Conservation (phyloP, 257 asterid species). For the Solanum acaule region DNA sequence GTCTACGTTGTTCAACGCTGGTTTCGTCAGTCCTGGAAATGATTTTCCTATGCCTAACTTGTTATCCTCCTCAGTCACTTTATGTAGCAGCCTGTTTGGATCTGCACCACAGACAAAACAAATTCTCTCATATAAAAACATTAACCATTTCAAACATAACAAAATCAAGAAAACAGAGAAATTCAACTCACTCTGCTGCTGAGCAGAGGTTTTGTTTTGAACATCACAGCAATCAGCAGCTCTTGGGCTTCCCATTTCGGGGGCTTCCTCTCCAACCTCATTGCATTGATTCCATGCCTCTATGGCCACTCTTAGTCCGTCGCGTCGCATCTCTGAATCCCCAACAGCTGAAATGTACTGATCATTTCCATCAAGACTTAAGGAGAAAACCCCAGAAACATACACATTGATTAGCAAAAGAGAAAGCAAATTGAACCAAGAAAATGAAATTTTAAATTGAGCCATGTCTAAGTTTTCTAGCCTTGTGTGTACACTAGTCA, state of each 20-base stretch:
- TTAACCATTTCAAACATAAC: neutral
- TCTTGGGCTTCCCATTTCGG: constrained; percentile 81
- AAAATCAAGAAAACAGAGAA: neutral
- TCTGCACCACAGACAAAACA: constrained; percentile 37
- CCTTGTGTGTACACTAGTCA: neutral
- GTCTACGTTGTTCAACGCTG: constrained; percentile 29
- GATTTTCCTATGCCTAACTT: constrained; percentile 50
- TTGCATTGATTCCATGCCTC: constrained; percentile 94
- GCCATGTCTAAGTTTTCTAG: constrained; percentile 2
- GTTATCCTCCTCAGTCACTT: constrained; percentile 52
- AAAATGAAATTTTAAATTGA: neutral
- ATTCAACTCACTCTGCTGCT: constrained; percentile 16
- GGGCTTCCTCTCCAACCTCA: constrained; percentile 83
- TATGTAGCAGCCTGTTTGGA: constrained; percentile 37
- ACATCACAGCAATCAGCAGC: constrained; percentile 79
- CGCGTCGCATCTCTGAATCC: constrained; percentile 71
- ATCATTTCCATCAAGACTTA: constrained; percentile 3
- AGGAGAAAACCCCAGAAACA: neutral
- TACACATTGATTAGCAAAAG: constrained; percentile 12
- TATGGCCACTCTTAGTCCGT: constrained; percentile 62
- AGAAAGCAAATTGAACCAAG: neutral
- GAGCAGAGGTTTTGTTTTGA: constrained; percentile 31
- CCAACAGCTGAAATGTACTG: constrained; percentile 56
- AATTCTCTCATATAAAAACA: neutral
- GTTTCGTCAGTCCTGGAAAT: constrained; percentile 29